phyloP scores from a whole-genome alignment of 2,329 filamentous ascomycete genomes.

The Colletotrichum zoysiae region DNA sequence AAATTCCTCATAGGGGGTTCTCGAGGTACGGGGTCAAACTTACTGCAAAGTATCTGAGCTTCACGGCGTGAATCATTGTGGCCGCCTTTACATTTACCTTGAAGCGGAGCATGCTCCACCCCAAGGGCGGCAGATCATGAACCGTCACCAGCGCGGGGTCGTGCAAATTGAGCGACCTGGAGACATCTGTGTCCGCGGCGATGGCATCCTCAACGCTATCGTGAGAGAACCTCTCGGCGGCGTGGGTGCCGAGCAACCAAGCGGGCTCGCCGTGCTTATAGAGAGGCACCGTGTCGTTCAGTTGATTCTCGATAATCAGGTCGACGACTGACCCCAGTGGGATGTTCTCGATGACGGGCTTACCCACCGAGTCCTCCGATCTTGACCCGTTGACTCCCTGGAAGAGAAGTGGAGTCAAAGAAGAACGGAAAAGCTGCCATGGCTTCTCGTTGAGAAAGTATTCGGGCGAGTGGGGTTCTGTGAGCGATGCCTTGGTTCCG shows the following conservation, averaged over 20 bases:
- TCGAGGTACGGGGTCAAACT: background rate
- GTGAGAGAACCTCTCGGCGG: constrained; percentile 24
- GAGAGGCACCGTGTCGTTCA: constrained; percentile 37
- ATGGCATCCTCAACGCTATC: constrained; percentile 26
- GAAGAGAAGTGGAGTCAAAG: constrained; percentile 43
- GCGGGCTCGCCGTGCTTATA: constrained; percentile 45
- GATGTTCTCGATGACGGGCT: constrained; percentile 24
- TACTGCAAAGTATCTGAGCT: constrained; percentile 38
- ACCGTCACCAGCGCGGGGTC: constrained; percentile 16
- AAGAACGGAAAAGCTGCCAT: constrained; percentile 37
- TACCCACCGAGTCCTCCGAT: background rate
- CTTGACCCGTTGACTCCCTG: background rate
- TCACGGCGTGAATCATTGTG: constrained; percentile 39
- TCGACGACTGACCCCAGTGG: constrained; percentile 41
- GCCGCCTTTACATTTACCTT: constrained; percentile 22
- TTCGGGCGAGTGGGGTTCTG: constrained; percentile 11
- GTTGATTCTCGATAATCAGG: constrained; percentile 31
- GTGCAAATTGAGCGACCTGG: constrained; percentile 6
- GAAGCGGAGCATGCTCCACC: constrained; percentile 36
- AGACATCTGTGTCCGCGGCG: background rate
- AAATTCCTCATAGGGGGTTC: too few relatives aligned
- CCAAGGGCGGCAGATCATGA: constrained; percentile 34
- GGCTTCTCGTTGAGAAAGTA: constrained; percentile 40
- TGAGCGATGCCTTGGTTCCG: constrained; percentile 24
- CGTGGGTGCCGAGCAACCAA: constrained; percentile 41